Percentiles rank a stretch among this genome's conserved stretches.
Conservation (phyloP, 352 stramenopile species). For the Globisporangium acanthophoron region DNA sequence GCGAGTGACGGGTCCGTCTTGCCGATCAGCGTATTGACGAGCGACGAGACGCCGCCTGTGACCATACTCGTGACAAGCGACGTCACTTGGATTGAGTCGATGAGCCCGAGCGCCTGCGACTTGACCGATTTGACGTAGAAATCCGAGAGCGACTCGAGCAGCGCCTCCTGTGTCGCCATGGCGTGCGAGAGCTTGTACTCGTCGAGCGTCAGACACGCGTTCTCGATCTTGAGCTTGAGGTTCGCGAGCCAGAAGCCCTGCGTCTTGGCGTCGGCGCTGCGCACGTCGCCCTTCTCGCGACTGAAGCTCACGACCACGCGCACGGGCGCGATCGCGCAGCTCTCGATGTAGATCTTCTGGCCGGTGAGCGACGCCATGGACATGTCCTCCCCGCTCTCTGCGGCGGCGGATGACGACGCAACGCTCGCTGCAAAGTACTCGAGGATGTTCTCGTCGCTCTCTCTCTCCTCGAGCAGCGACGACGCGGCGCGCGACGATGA, state of each 20-base stretch:
- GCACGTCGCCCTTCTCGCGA: slow-evolving; percentile 56
- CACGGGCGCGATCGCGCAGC: slow-evolving; percentile 60
- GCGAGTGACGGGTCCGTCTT: slow-evolving; percentile 64
- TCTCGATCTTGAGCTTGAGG: slow-evolving; percentile 84
- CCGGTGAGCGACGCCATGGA: slow-evolving; percentile 74
- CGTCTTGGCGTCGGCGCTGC: slow-evolving; percentile 12
- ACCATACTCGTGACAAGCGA: slow-evolving; percentile 83
- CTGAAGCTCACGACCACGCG: slow-evolving; percentile 74
- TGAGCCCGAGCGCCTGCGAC: slow-evolving; percentile 70
- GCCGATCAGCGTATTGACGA: slow-evolving; percentile 76
- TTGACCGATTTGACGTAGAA: slow-evolving; percentile 85
- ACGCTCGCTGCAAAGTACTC: slow-evolving; percentile 56
- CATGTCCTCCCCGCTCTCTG: slow-evolving; percentile 29
- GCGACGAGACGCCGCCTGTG: slow-evolving; percentile 61
- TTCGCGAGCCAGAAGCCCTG: slow-evolving; percentile 75
- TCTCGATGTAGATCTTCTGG: slow-evolving; percentile 72
- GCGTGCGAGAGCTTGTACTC: slow-evolving; percentile 61
- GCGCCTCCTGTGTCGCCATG: slow-evolving; percentile 66
- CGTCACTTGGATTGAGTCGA: slow-evolving; percentile 84
- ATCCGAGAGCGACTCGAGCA: slow-evolving; percentile 48
- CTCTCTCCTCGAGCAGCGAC: slow-evolving; percentile 16
- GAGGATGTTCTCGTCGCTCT: slow-evolving; percentile 48
- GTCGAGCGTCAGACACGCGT: slow-evolving; percentile 71
- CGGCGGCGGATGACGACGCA: slow-evolving; percentile 4
- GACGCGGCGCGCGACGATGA: slow-evolving; percentile 33